Base-by-base conservation (phyloP, 2,329 filamentous ascomycete species). In the Colletotrichum tropicicola region DNA sequence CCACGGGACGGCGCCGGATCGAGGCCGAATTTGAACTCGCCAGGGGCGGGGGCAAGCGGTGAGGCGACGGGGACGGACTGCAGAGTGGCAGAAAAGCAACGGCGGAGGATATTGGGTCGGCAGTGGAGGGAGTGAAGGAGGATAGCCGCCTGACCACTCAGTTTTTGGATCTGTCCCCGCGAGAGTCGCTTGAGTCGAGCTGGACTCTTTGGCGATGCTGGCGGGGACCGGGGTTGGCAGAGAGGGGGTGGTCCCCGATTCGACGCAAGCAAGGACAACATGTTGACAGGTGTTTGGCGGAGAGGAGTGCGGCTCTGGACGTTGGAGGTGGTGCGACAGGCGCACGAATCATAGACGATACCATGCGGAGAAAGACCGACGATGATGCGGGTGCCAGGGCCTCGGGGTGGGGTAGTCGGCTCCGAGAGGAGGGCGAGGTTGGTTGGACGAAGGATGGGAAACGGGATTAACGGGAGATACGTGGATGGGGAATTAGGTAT, bases 1-100 rank as follows among this genome's bases (percentile, higher is more conserved):
- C 30, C 27, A 52, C 21, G 17, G n/a, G n/a, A 27, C 17, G 61
- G 43, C 30, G 37, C 62, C 49, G 62, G 62, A 62, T 62, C 43
- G 45, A 49, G 62, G 58, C 19, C 57, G 57, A 65, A 62, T 65
- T 45, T 65, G 62, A 65, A 62, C 57, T 62, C 62, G 44, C 15
- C 57, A 56, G 51, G 62, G 58, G 57, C 37, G 57, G 60, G 62
- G 58, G 51, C 57, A 52, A 56, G 58, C 62, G 62, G 62, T 56
- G 57, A 65, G 32, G 41, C 35, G 30, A 52, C 58, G 45, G 57
- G 12, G 37, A 56, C 15, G 45, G 19, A 13, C 37, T 27, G 30
- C 15, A 39, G 49, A 62, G 21, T 55, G 62, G 62, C 57, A 65
- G 49, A 61, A 61, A 55, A 21, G 44, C 21, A 55, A n/a, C n/a